Evolutionary conservation across 805 yeast genomes (phyloP).

Genomic region (Candida chilensis): DNA sequence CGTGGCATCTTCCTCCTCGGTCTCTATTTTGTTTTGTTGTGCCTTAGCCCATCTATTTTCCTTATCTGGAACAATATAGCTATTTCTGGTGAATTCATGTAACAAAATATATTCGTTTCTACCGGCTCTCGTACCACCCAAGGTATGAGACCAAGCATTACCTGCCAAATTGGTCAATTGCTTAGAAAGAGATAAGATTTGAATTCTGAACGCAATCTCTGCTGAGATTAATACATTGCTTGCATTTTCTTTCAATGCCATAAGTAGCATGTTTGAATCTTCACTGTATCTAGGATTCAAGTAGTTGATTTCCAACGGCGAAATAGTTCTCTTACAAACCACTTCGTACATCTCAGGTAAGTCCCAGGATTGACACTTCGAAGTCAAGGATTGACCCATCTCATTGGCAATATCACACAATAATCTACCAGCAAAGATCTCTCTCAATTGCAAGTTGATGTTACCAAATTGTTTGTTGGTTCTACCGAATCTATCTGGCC

Average conservation of each 20-base stretch:
- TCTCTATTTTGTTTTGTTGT: constrained; percentile 23
- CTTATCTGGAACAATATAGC: constrained; percentile 84
- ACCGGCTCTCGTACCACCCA: constrained; percentile 93
- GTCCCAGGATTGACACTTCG: constrained; percentile 93
- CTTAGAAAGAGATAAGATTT: constrained; percentile 80
- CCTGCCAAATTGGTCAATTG: constrained; percentile 93
- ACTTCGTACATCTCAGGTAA: constrained; percentile 83
- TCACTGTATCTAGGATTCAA: constrained; percentile 56
- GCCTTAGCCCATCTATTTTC: constrained; percentile 32
- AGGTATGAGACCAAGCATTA: constrained; percentile 92
- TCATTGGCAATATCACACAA: constrained; percentile 91
- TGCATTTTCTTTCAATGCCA: constrained; percentile 64
- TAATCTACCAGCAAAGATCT: constrained; percentile 76
- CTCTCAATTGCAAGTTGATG: constrained; percentile 49
- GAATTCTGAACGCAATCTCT: constrained; percentile 72
- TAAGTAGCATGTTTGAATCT: constrained; percentile 57
- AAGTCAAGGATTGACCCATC: constrained; percentile 86
- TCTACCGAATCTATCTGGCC: constrained; percentile 70
- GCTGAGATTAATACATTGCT: constrained; percentile 62
- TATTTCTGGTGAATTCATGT: constrained; percentile 80
- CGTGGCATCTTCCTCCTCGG: constrained; percentile 30
- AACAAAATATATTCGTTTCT: constrained; percentile 88
- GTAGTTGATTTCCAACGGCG: constrained; percentile 64
- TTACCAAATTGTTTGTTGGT: constrained; percentile 33
- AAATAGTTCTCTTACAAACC: constrained; percentile 56